Percentiles rank a stretch among this genome's conserved stretches.
These are phyloP conservation scores for Psilocybe cyanescens DNA, from an alignment of 768 basidiomycete species.

Conservation along the genomic window DNA sequence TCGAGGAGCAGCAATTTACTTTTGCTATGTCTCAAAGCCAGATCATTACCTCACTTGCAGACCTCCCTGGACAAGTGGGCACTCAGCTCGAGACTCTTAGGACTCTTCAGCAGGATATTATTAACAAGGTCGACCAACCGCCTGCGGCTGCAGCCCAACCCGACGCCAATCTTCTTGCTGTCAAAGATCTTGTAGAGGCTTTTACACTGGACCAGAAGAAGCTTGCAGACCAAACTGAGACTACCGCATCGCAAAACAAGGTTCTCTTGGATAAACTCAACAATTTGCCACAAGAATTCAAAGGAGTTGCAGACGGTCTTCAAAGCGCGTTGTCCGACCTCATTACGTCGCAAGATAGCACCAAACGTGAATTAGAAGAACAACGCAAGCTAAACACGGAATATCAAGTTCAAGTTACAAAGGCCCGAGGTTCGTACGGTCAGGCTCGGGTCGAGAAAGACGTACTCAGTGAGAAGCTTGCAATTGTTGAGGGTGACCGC, in stretches of 20 bases:
- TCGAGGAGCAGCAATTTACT: conserved; percentile 39
- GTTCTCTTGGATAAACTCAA: conserved; percentile 56
- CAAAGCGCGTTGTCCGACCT: conserved; percentile 69
- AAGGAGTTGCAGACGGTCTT: conserved; percentile 54
- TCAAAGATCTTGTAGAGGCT: conserved; percentile 54
- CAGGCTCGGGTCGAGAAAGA: conserved; percentile 87
- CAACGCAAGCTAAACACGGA: conserved; percentile 70
- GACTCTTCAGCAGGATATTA: conserved; percentile 36
- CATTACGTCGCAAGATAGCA: conserved; percentile 54
- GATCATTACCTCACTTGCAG: conserved; percentile 43
- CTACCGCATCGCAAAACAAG: conserved; percentile 53
- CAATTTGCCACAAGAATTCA: conserved; percentile 62
- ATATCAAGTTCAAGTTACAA: conserved; percentile 71
- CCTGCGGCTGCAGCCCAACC: conserved; percentile 24
- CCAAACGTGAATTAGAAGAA: conserved; percentile 71
- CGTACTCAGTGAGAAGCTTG: conserved; percentile 63
- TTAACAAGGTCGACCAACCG: conserved; percentile 32
- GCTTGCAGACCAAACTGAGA: conserved; percentile 49
- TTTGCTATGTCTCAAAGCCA: conserved; percentile 44
- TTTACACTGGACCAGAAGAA: conserved; percentile 55
- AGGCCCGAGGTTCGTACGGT: conserved; percentile 78
- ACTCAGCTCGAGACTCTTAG: conserved; percentile 49
- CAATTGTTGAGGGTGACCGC: conserved; percentile 63
- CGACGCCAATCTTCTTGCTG: conserved; percentile 39
- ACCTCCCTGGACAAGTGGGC: conserved; percentile 50